Percentiles rank a stretch among this genome's conserved stretches.
These are phyloP conservation scores for Triticum aestivum DNA, from an alignment of 176 grass and related monocot species.

Conservation along the genomic window IWGSC_CS_RefSeq_v2.1 NC_057809.1:66994081-66994580, in stretches of 20 bases:
- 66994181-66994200: no score
- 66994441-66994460: background rate
- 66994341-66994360: no score
- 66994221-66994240: background rate
- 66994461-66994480: background rate
- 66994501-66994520: background rate
- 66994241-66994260: background rate
- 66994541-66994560: background rate
- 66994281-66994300: background rate
- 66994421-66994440: background rate
- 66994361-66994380: no score
- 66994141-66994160: no score
- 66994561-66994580: background rate
- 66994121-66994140: no score
- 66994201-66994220: no score
- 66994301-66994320: no score
- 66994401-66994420: background rate
- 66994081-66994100: no score
- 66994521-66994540: background rate
- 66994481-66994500: background rate
- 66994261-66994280: background rate
- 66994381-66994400: background rate
- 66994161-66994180: no score
- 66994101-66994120: no score
- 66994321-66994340: no score